A percentile compares a stretch with the other conserved stretches of the same genome.
phyloP scores from a whole-genome alignment of 176 grass and related monocot species.

The Echinochloa phyllopogon region DNA sequence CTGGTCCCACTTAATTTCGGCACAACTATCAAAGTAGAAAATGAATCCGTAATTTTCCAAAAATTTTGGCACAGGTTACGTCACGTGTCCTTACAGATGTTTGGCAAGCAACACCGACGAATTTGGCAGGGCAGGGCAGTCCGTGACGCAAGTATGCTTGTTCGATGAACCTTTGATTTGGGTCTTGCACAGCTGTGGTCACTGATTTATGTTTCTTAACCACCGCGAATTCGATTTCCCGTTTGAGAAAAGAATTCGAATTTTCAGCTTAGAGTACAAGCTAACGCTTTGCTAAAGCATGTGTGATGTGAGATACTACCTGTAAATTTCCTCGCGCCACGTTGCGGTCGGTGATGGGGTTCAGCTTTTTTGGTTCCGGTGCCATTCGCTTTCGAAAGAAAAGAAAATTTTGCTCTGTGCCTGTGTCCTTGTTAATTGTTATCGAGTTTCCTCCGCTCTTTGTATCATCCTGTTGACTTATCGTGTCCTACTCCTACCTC shows the following conservation, averaged over 20 bases:
- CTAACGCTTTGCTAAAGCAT: background rate
- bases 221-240: background rate
- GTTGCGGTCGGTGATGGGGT: background rate
- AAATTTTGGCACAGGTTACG: background rate
- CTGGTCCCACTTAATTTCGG: background rate
- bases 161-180: background rate
- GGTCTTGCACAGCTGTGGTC: no score
- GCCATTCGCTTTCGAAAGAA: background rate
- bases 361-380: background rate
- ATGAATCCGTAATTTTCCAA: background rate
- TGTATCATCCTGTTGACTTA: background rate
- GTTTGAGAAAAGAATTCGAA: background rate
- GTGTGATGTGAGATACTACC: background rate
- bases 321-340: background rate
- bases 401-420: background rate
- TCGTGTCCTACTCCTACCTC: background rate
- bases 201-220: background rate
- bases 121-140: background rate
- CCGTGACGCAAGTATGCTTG: background rate
- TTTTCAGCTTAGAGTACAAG: background rate
- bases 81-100: background rate
- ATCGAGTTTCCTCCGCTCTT: background rate
- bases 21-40: background rate
- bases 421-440: background rate
- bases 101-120: background rate